Evolutionary conservation across 164 flowering plant genomes (phyloP).

Genomic region (Chimonanthus salicifolius): DNA sequence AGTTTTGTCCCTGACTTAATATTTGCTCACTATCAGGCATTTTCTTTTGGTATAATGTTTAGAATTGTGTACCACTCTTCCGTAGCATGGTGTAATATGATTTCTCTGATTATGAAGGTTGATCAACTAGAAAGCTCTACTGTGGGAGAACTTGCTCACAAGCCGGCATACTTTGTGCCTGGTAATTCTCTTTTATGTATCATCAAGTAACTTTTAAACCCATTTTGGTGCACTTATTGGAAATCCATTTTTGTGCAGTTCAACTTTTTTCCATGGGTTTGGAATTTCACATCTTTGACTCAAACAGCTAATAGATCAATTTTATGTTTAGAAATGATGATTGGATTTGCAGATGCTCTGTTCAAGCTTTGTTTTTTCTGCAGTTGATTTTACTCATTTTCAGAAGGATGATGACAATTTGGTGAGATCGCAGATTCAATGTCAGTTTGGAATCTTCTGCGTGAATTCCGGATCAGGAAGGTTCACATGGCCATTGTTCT

Average conservation of each 20-base stretch:
- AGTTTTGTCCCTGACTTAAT: background rate
- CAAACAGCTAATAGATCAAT: background rate
- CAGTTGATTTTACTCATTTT: background rate
- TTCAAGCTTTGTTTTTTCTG: background rate
- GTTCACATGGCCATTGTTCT: slow-evolving; percentile 99
- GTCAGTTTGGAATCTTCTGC: slow-evolving; percentile 97
- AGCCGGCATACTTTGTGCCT: slow-evolving; percentile 97
- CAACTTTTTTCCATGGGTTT: background rate
- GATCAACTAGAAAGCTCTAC: slow-evolving; percentile 79
- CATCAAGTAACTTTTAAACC: background rate
- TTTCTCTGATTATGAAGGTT: slow-evolving; percentile 85
- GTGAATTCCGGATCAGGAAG: slow-evolving; percentile 97
- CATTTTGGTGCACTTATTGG: background rate
- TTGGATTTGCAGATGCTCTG: background rate
- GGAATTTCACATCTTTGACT: background rate
- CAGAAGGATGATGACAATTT: background rate
- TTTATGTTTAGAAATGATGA: background rate
- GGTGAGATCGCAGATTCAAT: slow-evolving; percentile 72
- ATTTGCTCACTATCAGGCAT: background rate
- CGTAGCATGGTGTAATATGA: slow-evolving; percentile 5
- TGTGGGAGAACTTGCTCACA: slow-evolving; percentile 92
- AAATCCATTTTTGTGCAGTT: background rate
- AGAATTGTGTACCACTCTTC: slow-evolving; percentile 19
- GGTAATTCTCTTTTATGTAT: slow-evolving; percentile 38
- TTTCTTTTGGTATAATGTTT: slow-evolving; percentile 10